Evolutionary conservation across 306 rosid genomes (phyloP), one percentile per base, ranked within the genome.

Genomic region (Casuarina glauca): DNA sequence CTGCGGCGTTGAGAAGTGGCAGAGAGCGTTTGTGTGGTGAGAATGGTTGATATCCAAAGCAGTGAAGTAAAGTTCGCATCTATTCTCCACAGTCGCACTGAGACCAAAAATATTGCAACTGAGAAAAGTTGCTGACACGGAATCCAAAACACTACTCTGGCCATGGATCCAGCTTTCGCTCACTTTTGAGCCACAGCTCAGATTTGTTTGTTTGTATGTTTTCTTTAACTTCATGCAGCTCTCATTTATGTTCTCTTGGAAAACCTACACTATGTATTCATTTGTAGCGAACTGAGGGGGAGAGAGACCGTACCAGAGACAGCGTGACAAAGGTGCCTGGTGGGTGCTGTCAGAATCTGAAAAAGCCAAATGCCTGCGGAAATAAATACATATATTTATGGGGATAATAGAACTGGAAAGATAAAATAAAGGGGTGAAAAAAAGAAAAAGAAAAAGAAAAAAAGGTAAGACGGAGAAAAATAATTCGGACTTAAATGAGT

Each of bases 181-280:
- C 72, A 76, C 70, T 71, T 80, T 66, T 19, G 19, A 64, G 61
- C 6, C 58, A 46, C 49, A 36, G 39, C 72, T 53, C 68, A 50
- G 49, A 72, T 66, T 63, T 72, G 74, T 86, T 77, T 80, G 85
- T 79, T 77, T 82, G 82, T 82, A 26, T 1, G 32, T 78, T 75
- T 83, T 78, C 81, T 66, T 67, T 63, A 58, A 81, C 69, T 86
- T 82, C 86, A 69, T 71, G 76, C 84, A 81, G 78, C 86, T 81
- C 83, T 81, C 87, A 81, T 86, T 70, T 79, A 78, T 78, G 73
- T 80, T 81, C 78, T 81, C 44, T 64, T 44, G 73, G 76, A 19
- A 38, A 64, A 70, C 67, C 39, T 67, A 26, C 32, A 26, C 32
- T 60, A 3, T 48, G 51, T 48, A 8, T 48, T 48, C 51, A 44